Evolutionary conservation across 352 stramenopile genomes (phyloP).

Genomic region (Globisporangium abappressorium): DNA sequence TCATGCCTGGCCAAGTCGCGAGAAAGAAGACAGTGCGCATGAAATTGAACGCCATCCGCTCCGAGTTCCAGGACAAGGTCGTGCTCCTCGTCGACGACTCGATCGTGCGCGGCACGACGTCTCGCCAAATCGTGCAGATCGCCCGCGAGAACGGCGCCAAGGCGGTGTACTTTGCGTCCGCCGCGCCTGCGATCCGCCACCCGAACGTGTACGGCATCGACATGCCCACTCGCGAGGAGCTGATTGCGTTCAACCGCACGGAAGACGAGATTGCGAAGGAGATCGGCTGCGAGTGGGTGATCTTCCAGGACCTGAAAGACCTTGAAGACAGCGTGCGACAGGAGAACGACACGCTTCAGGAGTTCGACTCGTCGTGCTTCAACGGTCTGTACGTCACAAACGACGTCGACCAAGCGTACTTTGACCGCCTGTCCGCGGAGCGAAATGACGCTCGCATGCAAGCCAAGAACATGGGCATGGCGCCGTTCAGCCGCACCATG

Average conservation of each 20-base stretch:
- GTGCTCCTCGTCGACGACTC: constrained; percentile 99
- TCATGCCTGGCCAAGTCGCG: constrained; percentile 97
- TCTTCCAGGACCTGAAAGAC: constrained; percentile 92
- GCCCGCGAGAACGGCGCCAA: constrained; percentile 96
- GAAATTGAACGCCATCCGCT: constrained; percentile 97
- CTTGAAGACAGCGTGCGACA: constrained; percentile 86
- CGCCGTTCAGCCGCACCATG: constrained; percentile 72
- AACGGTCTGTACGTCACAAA: constrained; percentile 96
- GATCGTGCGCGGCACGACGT: constrained; percentile 98
- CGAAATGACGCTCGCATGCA: constrained; percentile 82
- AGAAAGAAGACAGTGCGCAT: constrained; percentile 97
- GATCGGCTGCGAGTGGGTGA: constrained; percentile 95
- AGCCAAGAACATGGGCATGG: constrained; percentile 81
- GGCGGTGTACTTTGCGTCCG: constrained; percentile 95
- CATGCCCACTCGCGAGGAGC: constrained; percentile 97
- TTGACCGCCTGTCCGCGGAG: constrained; percentile 74
- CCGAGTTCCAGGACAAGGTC: constrained; percentile 92
- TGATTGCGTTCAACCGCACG: constrained; percentile 96
- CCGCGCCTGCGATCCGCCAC: constrained; percentile 96
- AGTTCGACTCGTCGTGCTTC: constrained; percentile 98
- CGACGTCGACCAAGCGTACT: constrained; percentile 87
- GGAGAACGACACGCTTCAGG: constrained; percentile 63
- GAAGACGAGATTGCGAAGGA: constrained; percentile 93
- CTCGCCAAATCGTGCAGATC: constrained; percentile 98
- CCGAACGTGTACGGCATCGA: constrained; percentile 99